Percentiles rank a stretch among this genome's conserved stretches.
Conservation (phyloP, 2,329 filamentous ascomycete genomes). For the Meredithiella fracta region DNA sequence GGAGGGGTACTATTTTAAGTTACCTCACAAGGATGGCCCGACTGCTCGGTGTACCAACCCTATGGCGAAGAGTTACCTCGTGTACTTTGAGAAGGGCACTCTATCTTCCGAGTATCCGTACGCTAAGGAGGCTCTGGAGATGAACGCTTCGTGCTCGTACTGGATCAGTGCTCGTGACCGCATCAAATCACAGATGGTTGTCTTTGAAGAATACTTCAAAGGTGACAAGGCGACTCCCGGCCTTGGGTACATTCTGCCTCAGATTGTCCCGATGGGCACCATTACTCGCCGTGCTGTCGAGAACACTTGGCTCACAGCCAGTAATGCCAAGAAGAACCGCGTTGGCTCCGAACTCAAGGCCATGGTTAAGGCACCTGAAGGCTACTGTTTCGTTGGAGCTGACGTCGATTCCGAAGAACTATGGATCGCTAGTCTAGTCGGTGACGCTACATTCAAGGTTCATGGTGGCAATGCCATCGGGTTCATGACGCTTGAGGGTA, state of each 20-base stretch:
- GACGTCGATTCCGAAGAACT: slow-evolving; percentile 96
- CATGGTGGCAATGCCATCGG: slow-evolving; percentile 95
- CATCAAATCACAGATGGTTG: slow-evolving; percentile 89
- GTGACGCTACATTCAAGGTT: slow-evolving; percentile 84
- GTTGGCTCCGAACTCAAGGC: slow-evolving; percentile 94
- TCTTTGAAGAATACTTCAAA: slow-evolving; percentile 53
- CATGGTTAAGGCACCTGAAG: slow-evolving; percentile 82
- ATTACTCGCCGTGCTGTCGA: slow-evolving; percentile 88
- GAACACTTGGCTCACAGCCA: slow-evolving; percentile 95
- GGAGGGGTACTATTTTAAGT: slow-evolving; percentile 62
- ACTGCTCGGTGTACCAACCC: slow-evolving; percentile 70
- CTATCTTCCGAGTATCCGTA: slow-evolving; percentile 77
- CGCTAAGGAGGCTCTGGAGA: slow-evolving; percentile 87
- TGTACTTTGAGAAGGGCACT: slow-evolving; percentile 79
- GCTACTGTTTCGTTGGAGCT: slow-evolving; percentile 87
- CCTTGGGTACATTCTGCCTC: slow-evolving; percentile 73
- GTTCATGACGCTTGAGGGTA: slow-evolving; percentile 97
- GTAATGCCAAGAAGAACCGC: slow-evolving; percentile 89
- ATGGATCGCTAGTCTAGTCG: slow-evolving; percentile 92
- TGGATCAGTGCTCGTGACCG: slow-evolving; percentile 94
- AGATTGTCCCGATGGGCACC: slow-evolving; percentile 96
- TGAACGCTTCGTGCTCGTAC: slow-evolving; percentile 98
- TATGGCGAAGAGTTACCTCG: slow-evolving; percentile 76
- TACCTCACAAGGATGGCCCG: slow-evolving; percentile 92
- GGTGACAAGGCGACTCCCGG: slow-evolving; percentile 16